phyloP scores from a whole-genome alignment of 2,329 filamentous ascomycete genomes.

The Xylariaceae sp. region DNA sequence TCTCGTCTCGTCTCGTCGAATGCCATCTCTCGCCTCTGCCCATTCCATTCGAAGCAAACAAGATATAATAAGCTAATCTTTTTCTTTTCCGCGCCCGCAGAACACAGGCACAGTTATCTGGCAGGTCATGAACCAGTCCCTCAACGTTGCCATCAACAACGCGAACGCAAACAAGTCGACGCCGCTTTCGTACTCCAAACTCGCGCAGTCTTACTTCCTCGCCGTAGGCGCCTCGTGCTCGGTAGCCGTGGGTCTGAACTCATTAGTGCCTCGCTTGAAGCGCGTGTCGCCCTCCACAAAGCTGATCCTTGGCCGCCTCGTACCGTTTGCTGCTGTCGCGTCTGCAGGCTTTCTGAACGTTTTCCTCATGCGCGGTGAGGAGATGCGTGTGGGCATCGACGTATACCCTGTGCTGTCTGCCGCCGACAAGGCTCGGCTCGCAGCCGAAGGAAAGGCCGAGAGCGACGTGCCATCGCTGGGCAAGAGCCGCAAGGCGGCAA shows the following conservation, averaged over 20 bases:
- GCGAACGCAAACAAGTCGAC: conserved; percentile 98
- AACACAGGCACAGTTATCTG: conserved; percentile 83
- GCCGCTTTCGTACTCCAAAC: conserved; percentile 71
- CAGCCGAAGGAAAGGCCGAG: conserved; percentile 55
- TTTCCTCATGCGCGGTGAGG: conserved; percentile 94
- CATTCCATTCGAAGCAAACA: not conserved
- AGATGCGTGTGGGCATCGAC: conserved; percentile 89
- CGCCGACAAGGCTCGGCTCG: conserved; percentile 56
- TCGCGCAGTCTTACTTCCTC: conserved; percentile 84
- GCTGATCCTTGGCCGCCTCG: conserved; percentile 74
- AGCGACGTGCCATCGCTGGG: conserved; percentile 68
- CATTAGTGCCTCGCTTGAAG: conserved; percentile 79
- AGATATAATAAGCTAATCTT: not conserved
- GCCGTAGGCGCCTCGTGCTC: conserved; percentile 91
- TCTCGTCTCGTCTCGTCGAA: not conserved
- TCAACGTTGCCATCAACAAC: conserved; percentile 97
- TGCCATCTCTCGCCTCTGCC: not conserved
- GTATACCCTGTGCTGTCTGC: conserved; percentile 77
- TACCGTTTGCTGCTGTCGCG: conserved; percentile 93
- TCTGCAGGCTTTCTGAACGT: conserved; percentile 89
- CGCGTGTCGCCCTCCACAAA: conserved; percentile 68
- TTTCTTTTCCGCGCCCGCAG: conserved; percentile 34
- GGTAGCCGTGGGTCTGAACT: conserved; percentile 87
- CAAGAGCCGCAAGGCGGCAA: conserved; percentile 82
- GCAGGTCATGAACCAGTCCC: conserved; percentile 95